Percentiles rank a stretch among this genome's conserved stretches.
phyloP scores from a whole-genome alignment of 1,284 basidiomycete species.

The Ceratobasidium sp. region DNA sequence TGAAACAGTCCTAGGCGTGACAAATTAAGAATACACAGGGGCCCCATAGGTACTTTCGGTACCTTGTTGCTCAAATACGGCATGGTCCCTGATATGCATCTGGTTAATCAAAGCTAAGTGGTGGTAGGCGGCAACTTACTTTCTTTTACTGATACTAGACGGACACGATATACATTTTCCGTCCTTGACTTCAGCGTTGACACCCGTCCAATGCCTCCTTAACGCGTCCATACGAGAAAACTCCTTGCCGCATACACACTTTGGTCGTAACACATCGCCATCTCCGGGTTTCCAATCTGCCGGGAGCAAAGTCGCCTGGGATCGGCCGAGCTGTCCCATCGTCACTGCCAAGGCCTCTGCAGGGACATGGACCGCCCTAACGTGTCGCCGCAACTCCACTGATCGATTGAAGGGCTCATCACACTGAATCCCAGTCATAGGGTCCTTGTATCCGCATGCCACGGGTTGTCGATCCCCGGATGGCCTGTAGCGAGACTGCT shows the following conservation, averaged over 20 bases:
- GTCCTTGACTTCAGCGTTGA: slow-evolving; percentile 31
- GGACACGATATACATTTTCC: slow-evolving; percentile 37
- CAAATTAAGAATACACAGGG: slow-evolving; percentile 16
- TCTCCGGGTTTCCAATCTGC: slow-evolving; percentile 26
- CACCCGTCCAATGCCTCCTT: slow-evolving; percentile 34
- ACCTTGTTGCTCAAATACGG: slow-evolving; percentile 22
- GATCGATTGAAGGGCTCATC: slow-evolving; percentile 38
- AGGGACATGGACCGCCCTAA: slow-evolving; percentile 29
- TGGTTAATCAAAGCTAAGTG: not conserved
- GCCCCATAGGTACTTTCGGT: slow-evolving; percentile 26
- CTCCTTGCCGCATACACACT: slow-evolving; percentile 36
- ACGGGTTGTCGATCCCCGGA: slow-evolving; percentile 36
- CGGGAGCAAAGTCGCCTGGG: slow-evolving; percentile 29
- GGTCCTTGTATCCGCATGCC: slow-evolving; percentile 36
- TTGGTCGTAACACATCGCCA: slow-evolving; percentile 30
- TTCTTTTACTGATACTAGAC: slow-evolving; percentile 29
- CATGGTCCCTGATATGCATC: slow-evolving; percentile 22
- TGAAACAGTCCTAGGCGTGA: slow-evolving; percentile 17
- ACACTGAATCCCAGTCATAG: slow-evolving; percentile 33
- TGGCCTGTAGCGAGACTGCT: slow-evolving; percentile 33
- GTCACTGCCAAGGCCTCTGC: slow-evolving; percentile 29
- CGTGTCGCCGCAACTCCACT: slow-evolving; percentile 34
- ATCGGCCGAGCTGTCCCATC: slow-evolving; percentile 34
- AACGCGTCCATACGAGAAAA: slow-evolving; percentile 36
- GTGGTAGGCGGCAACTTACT: slow-evolving; percentile 11